Conservation (phyloP, 106 monocot species). For the Phalaenopsis aphrodite region DNA sequence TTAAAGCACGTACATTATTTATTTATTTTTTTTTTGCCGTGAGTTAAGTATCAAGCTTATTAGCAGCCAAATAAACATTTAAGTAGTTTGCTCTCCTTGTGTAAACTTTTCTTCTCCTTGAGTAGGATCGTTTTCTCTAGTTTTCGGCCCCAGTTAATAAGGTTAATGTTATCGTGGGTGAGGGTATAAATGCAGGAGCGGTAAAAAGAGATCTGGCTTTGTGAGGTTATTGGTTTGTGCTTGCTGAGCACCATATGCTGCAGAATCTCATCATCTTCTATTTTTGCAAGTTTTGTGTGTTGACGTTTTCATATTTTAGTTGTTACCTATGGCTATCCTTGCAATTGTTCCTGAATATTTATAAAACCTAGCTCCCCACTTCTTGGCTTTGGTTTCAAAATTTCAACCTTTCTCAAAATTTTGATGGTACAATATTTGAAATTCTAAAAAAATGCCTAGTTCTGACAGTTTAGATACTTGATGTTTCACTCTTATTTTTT, state of each 20-base stretch:
- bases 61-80: background rate
- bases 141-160: background rate
- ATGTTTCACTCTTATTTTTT: background rate
- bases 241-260: background rate
- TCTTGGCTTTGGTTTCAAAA: background rate
- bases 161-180: background rate
- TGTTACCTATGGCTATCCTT: background rate
- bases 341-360: background rate
- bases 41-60: background rate
- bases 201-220: background rate
- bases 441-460: background rate
- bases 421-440: background rate
- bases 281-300: background rate
- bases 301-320: background rate
- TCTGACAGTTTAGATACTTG: background rate
- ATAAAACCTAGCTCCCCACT: background rate
- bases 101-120: background rate
- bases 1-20: background rate
- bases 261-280: background rate
- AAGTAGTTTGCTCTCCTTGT: background rate
- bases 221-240: background rate
- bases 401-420: too few species aligned
- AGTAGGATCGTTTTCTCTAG: background rate
- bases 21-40: background rate
- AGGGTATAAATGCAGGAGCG: background rate